phyloP scores from a whole-genome alignment of 2,329 filamentous ascomycete genomes.

The Penicillium corylophilum region DNA sequence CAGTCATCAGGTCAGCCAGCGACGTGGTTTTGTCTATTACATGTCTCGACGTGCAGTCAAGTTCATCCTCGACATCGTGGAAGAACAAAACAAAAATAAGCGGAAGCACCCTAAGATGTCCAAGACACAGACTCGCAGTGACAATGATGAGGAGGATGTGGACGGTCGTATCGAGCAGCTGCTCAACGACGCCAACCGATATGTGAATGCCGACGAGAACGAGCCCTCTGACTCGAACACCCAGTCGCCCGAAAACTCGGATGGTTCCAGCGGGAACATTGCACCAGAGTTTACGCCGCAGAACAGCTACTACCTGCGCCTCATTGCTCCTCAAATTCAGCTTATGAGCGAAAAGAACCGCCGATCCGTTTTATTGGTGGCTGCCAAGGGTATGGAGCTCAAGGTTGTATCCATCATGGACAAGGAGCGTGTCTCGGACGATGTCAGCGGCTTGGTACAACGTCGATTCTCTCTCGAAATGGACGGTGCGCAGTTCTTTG shows the following conservation, averaged over 20 bases:
- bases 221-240: conserved; percentile 46
- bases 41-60: conserved; percentile 93
- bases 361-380: conserved; percentile 94
- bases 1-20: conserved; percentile 94
- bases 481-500: conserved; percentile 98
- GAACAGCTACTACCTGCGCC: conserved; percentile 88
- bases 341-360: conserved; percentile 97
- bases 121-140: conserved; percentile 26
- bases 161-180: conserved; percentile 85
- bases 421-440: conserved; percentile 85
- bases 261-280: conserved; percentile 69
- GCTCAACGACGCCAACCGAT: conserved; percentile 77
- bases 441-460: conserved; percentile 92
- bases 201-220: conserved; percentile 70
- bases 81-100: conserved; percentile 81
- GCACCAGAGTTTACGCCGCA: conserved; percentile 84
- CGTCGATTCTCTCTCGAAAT: conserved; percentile 90
- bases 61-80: conserved; percentile 95
- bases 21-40: conserved; percentile 96
- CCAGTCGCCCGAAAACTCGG: conserved; percentile 32
- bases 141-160: conserved; percentile 63
- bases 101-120: conserved; percentile 40
- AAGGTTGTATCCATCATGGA: conserved; percentile 99
- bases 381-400: conserved; percentile 95
- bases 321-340: conserved; percentile 97